Evolutionary conservation across 169 alveolate species (phyloP).

Genomic region (Haemoproteus tartakovskyi): DNA sequence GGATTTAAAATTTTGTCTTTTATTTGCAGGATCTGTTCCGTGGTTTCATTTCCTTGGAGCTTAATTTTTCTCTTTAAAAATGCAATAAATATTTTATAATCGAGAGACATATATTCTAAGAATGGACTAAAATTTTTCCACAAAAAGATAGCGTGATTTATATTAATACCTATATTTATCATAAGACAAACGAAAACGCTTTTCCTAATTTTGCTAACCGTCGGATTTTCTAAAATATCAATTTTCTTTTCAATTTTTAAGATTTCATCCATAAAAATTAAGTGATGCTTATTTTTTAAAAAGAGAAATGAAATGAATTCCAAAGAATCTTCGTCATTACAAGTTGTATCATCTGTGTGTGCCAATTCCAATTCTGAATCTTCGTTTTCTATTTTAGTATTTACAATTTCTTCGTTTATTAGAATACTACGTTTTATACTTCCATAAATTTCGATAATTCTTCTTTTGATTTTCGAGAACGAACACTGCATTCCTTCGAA

Average conservation of each 20-base stretch:
- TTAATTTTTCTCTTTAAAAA: slow-evolving; percentile 49
- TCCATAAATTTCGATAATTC: slow-evolving; percentile 64
- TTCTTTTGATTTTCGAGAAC: slow-evolving; percentile 55
- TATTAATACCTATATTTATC: slow-evolving; percentile 59
- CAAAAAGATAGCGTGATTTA: slow-evolving; percentile 8
- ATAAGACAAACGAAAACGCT: slow-evolving; percentile 44
- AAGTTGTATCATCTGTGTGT: too few relatives aligned
- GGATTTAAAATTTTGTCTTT: background rate
- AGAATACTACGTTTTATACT: slow-evolving; percentile 17
- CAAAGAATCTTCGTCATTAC: too few relatives aligned
- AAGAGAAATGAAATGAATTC: too few relatives aligned
- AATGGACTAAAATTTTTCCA: slow-evolving; percentile 40
- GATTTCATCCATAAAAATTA: background rate
- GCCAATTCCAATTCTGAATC: too few relatives aligned
- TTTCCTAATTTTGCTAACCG: slow-evolving; percentile 8
- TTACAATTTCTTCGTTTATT: slow-evolving; percentile 23
- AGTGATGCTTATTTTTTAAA: background rate
- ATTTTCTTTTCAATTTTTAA: background rate
- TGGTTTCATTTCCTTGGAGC: background rate
- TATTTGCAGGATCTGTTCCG: slow-evolving; percentile 4
- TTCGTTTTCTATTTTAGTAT: too few relatives aligned
- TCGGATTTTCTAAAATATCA: background rate
- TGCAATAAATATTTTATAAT: slow-evolving; percentile 32
- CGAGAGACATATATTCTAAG: slow-evolving; percentile 30
- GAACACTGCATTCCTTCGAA: slow-evolving; percentile 62